These are phyloP conservation scores for Colletotrichum orbiculare DNA, from an alignment of 2,329 filamentous ascomycete species.

Conservation along the genomic window DNA sequence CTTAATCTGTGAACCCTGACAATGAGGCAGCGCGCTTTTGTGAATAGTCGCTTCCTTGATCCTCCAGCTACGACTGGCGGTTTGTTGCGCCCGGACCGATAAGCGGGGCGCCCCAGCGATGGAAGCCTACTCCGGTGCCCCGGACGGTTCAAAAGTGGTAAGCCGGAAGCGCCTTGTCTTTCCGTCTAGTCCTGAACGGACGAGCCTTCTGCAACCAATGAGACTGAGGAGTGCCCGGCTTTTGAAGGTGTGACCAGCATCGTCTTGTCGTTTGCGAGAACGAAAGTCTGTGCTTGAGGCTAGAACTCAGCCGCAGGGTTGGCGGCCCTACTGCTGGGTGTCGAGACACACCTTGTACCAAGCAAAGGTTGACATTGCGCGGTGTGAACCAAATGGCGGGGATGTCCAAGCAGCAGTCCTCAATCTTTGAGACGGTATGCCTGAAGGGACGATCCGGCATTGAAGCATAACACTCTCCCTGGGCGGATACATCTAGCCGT, in stretches of 20 bases:
- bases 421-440: too few relatives aligned
- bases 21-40: constrained; percentile 9
- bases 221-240: constrained; percentile 4
- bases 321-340: neutral
- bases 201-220: neutral
- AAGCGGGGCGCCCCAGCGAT: constrained; percentile 5
- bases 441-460: too few relatives aligned
- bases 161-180: constrained; percentile 5
- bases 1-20: constrained; percentile 10
- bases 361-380: too few relatives aligned
- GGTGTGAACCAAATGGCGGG: too few relatives aligned
- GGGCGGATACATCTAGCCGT: too few relatives aligned
- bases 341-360: constrained; percentile 4
- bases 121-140: constrained; percentile 5
- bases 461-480: too few relatives aligned
- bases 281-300: neutral
- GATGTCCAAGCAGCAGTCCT: too few relatives aligned
- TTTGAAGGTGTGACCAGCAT: neutral
- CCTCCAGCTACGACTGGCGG: neutral
- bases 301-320: constrained; percentile 12
- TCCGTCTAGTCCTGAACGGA: neutral
- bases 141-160: constrained; percentile 7
- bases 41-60: constrained; percentile 1
- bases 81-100: constrained; percentile 18
- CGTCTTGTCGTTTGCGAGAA: neutral